Conservation (phyloP, 108 stramenopile genomes). For the Nannochloropsis granulata region DNA sequence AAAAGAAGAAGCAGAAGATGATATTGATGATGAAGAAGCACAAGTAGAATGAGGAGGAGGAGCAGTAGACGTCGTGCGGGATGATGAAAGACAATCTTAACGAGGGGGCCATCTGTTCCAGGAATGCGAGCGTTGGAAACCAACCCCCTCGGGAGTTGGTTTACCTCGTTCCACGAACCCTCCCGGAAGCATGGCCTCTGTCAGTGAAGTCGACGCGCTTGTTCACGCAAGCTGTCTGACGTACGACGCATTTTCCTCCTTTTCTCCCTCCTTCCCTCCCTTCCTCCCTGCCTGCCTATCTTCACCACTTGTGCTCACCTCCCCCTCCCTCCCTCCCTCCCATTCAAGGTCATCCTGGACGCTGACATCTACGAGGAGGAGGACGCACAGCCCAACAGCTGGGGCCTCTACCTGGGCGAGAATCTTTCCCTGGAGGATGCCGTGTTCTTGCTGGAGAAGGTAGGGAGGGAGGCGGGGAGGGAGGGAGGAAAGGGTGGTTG, state of each 20-base stretch:
- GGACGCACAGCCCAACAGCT: conserved; percentile 41
- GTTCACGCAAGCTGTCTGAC: background rate
- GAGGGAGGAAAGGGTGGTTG: background rate
- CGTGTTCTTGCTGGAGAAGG: background rate
- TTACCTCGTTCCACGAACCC: background rate
- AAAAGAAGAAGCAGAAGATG: too few relatives aligned
- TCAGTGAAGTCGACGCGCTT: background rate
- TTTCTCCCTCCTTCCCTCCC: background rate
- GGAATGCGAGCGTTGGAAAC: background rate
- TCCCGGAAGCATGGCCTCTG: background rate
- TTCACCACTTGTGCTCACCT: background rate
- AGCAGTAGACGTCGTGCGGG: background rate
- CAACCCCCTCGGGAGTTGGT: background rate
- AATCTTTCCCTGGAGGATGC: background rate
- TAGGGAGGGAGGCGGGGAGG: background rate
- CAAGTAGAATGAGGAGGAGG: background rate
- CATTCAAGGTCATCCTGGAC: conserved; percentile 47
- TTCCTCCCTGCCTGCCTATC: background rate
- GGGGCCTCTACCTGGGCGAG: background rate
- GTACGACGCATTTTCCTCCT: background rate
- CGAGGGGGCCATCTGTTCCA: background rate
- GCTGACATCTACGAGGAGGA: conserved; percentile 84
- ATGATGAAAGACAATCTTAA: background rate
- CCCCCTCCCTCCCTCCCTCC: conserved; percentile 37
- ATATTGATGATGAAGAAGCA: background rate